Conservation (phyloP, 2,329 filamentous ascomycete genomes). For the Davidsoniella neocaledoniae region DNA sequence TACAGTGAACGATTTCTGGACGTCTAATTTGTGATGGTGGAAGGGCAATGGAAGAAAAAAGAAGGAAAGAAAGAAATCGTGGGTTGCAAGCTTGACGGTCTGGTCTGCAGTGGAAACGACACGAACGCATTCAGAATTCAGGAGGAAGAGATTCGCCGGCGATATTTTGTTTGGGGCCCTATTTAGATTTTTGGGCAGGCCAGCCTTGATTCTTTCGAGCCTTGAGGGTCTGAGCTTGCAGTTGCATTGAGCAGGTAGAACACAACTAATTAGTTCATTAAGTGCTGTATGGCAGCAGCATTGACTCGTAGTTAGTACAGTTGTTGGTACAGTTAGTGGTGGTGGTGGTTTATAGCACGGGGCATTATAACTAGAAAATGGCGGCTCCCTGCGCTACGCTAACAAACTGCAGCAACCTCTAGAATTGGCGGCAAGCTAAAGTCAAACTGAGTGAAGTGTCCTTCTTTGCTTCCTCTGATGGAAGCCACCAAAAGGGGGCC, state of each 20-base stretch:
- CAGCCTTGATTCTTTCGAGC: not conserved
- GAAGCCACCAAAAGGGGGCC: conserved; percentile 9
- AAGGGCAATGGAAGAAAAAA: conserved; percentile 1
- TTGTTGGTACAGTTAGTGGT: no score
- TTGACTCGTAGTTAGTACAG: no score
- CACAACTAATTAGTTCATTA: not conserved
- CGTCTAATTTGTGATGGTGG: conserved; percentile 1
- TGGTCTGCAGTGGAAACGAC: conserved; percentile 6
- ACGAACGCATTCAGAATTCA: conserved; percentile 7
- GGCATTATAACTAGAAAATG: no score
- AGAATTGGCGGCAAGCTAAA: not conserved
- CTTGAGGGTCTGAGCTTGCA: no score
- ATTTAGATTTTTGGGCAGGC: no score
- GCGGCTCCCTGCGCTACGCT: no score
- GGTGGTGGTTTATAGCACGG: no score
- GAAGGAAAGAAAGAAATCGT: conserved; percentile 2
- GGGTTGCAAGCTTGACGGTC: conserved; percentile 5
- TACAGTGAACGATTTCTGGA: conserved; percentile 1
- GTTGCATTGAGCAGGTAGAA: no score
- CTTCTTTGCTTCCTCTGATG: not conserved
- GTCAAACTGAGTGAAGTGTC: conserved; percentile 9
- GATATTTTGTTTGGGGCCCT: conserved; percentile 1
- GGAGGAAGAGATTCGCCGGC: conserved; percentile 2
- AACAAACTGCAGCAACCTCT: no score
- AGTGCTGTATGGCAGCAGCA: no score